Base-by-base conservation (phyloP, 169 alveolate species). In the Besnoitia besnoiti region DNA sequence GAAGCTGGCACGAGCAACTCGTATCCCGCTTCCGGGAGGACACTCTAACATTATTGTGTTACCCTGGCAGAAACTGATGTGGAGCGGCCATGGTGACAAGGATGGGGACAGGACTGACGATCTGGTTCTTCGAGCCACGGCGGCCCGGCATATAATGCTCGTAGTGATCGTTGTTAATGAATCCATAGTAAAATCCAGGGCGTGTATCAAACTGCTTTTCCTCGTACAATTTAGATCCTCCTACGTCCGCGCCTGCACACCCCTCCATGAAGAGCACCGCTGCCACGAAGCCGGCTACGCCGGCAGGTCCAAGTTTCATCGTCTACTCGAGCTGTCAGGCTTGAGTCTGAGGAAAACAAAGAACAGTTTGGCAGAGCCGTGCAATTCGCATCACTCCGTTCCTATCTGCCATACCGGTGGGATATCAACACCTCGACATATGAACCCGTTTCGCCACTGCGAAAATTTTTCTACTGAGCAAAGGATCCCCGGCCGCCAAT, bases 91-190 rank as follows among this genome's bases (percentile, higher is more conserved):
- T n/a, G 44, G n/a, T 5, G 44, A 8, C 16, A n/a, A 3, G 82
- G 46, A 1, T 10, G 82, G 0, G 46, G 8, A 42, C 30, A 10
- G n/a, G 39, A 30, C 82, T 73, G n/a, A 73, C 82, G 1, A 73
- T 10, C 46, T n/a, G 82, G 46, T 73, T 73, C 24, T 30, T 7
- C 46, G 82, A 14, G 8, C 82, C 82, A 42, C 82, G 82, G 40
- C 2, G 87, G 16, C 92, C 92, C 19, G 92, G 92, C 73, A 89
- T 0, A 46, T 39, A 89, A 46, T 89, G 92, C 59, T 62, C 80
- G 73, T 89, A 89, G 55, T 89, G 92, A n/a, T 89, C 92, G 33
- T 89, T 89, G 47, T 89, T 89, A 4, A 89, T 89, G 49, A 30
- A 89, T 10, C 92, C 92, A 46, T 89, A 87, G 61, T 51, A 62